phyloP scores from a whole-genome alignment of 2,329 filamentous ascomycete species.

The Verticillium zaregamsianum region DNA sequence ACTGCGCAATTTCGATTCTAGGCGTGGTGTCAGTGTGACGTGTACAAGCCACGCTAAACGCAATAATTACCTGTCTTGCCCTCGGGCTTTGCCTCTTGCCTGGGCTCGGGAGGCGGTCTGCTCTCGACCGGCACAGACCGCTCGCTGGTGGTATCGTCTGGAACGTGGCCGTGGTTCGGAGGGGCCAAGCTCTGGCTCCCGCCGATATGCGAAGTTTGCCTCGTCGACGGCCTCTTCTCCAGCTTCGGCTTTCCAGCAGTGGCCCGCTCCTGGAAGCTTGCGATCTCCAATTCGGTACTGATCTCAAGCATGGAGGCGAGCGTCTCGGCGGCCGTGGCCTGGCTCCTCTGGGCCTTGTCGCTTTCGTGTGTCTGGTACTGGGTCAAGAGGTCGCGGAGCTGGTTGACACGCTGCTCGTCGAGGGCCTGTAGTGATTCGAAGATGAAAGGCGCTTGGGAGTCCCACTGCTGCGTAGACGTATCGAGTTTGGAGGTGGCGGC shows the following conservation, averaged over 20 bases:
- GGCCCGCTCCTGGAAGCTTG: slow-evolving; percentile 13
- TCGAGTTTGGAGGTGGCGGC: slow-evolving; percentile 70
- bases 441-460: slow-evolving; percentile 89
- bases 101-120: slow-evolving; percentile 25
- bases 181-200: slow-evolving; percentile 19
- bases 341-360: slow-evolving; percentile 75
- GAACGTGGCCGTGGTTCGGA: slow-evolving; percentile 18
- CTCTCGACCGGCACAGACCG: slow-evolving; percentile 29
- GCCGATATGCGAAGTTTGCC: slow-evolving; percentile 35
- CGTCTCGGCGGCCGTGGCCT: slow-evolving; percentile 71
- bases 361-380: slow-evolving; percentile 91
- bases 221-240: slow-evolving; percentile 36
- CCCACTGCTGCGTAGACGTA: slow-evolving; percentile 79
- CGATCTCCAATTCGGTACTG: slow-evolving; percentile 79
- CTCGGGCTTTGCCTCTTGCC: slow-evolving; percentile 24
- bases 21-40: slow-evolving; percentile 6
- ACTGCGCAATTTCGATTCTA: slow-evolving; percentile 55
- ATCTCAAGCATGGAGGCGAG: slow-evolving; percentile 82
- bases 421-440: slow-evolving; percentile 89
- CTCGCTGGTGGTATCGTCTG: slow-evolving; percentile 38
- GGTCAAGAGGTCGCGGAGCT: slow-evolving; percentile 84
- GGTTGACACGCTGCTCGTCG: slow-evolving; percentile 85
- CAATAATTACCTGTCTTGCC: slow-evolving; percentile 23
- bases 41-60: background rate
- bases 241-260: slow-evolving; percentile 19